Percentiles rank a stretch among this genome's conserved stretches.
Conservation (phyloP, 163 green algal species). For the Scenedesmus sp. region DNA sequence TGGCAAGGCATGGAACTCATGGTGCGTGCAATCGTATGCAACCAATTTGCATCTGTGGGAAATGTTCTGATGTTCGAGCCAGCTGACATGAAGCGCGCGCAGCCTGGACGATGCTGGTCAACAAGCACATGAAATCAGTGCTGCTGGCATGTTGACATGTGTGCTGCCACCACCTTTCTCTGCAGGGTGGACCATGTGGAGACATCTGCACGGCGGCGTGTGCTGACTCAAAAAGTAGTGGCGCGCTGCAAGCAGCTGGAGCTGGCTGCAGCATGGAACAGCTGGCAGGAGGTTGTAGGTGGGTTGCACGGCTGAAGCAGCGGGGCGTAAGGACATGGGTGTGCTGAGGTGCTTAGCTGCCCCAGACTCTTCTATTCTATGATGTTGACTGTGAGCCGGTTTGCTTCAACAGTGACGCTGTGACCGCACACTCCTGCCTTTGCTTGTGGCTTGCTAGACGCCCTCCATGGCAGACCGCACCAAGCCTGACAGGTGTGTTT, state of each 20-base stretch:
- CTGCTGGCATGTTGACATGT: not conserved
- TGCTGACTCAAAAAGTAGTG: constrained; percentile 58
- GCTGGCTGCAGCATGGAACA: constrained; percentile 60
- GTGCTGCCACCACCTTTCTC: not conserved
- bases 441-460: no score
- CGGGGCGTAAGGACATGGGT: not conserved
- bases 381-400: no score
- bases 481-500: no score
- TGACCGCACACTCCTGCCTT: no score
- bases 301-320: not conserved
- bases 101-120: not conserved
- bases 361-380: no score
- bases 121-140: not conserved
- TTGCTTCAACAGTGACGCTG: no score
- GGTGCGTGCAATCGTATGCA: constrained; percentile 30
- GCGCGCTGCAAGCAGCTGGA: constrained; percentile 62
- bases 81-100: not conserved
- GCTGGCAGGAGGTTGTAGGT: constrained; percentile 60
- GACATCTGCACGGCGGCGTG: constrained; percentile 29
- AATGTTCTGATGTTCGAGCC: no score
- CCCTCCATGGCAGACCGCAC: no score
- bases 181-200: constrained; percentile 34
- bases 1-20: constrained; percentile 65
- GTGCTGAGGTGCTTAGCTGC: no score
- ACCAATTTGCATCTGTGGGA: not conserved